Percentiles rank a stretch among this genome's conserved stretches.
These are phyloP conservation scores for Psidium guajava DNA, from an alignment of 345 rosid genomes.

Conservation along the genomic window DNA sequence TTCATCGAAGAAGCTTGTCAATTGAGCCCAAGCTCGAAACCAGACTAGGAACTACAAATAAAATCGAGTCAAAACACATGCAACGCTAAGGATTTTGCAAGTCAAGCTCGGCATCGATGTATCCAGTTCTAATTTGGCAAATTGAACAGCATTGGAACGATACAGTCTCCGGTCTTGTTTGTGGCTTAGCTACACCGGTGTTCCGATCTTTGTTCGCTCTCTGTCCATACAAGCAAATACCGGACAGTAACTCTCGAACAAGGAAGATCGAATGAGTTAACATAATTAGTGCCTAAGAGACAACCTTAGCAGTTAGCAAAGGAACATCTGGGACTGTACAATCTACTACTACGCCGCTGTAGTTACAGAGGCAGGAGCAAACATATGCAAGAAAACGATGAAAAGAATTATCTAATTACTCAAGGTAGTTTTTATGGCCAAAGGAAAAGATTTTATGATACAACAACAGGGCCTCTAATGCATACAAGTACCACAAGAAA, in stretches of 20 bases:
- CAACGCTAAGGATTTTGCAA: background rate
- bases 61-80: background rate
- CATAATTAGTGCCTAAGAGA: background rate
- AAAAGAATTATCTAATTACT: background rate
- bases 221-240: background rate
- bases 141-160: background rate
- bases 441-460: background rate
- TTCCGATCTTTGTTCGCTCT: background rate
- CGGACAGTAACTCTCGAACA: background rate
- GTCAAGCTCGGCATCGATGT: background rate
- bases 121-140: background rate
- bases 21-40: background rate
- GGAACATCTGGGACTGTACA: background rate
- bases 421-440: background rate
- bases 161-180: background rate
- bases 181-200: background rate
- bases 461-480: background rate
- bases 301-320: background rate
- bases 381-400: background rate
- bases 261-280: background rate
- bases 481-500: slow-evolving; percentile 4
- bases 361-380: background rate
- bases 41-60: background rate
- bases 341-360: background rate
- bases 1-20: background rate